These are phyloP conservation scores for Xylariomycetidae sp. DNA, from an alignment of 2,329 filamentous ascomycete species.

Conservation along the genomic window DNA sequence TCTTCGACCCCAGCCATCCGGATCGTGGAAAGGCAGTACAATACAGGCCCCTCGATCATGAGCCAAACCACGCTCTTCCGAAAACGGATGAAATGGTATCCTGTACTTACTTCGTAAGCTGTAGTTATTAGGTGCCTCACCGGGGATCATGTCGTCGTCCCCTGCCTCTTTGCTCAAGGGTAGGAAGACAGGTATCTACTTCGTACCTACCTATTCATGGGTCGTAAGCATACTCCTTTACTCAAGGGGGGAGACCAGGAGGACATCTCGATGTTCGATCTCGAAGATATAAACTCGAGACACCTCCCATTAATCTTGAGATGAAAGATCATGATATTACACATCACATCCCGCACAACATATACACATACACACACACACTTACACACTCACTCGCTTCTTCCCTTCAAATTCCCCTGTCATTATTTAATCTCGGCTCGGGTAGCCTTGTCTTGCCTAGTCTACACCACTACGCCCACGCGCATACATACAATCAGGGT, in stretches of 20 bases:
- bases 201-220: no score
- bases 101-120: no score
- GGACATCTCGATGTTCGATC: neutral
- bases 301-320: slow-evolving; percentile 6
- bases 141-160: slow-evolving; percentile 1
- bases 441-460: slow-evolving; percentile 22
- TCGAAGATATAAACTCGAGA: slow-evolving; percentile 14
- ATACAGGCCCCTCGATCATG: no score
- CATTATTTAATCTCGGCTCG: slow-evolving; percentile 26
- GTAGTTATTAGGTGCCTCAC: slow-evolving; percentile 2
- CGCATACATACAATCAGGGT: slow-evolving; percentile 11
- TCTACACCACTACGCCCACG: slow-evolving; percentile 5
- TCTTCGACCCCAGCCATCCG: no score
- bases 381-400: slow-evolving; percentile 2
- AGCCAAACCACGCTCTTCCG: no score
- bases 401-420: slow-evolving; percentile 1
- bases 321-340: slow-evolving; percentile 6
- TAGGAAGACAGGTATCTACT: neutral
- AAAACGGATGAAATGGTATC: no score
- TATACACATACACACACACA: no score
- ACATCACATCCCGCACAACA: slow-evolving; percentile 3
- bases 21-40: no score
- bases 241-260: no score
- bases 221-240: no score
- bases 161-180: slow-evolving; percentile 1